Evolutionary conservation across 768 basidiomycete species (phyloP), one percentile per base, ranked within the genome.

Genomic region (Nevesoporus exiguus): DNA sequence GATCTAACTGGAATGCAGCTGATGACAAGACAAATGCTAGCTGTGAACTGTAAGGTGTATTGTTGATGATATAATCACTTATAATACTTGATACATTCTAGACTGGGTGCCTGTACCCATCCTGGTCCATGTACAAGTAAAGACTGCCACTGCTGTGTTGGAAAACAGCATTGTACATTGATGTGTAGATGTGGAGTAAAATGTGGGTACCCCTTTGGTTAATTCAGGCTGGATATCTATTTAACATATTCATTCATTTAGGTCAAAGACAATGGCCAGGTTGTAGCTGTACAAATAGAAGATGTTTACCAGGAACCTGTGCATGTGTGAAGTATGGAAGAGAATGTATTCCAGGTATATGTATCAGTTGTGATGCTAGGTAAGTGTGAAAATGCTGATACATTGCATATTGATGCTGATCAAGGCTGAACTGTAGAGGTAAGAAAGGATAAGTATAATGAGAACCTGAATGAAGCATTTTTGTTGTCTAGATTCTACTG

Each of bases 341-440:
- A 45, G 82, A 84, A 62, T 85, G 83, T 56, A 73, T 79, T 54
- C 82, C 82, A 17, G 80, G 80, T 10, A 49, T 78, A 5, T 85
- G 83, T 61, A 30, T 57, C 0, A 60, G 43, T 1, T 83, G 81
- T 56, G 67, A 76, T 64, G 74, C 78, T 51, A 68, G 74, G 77
- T 76, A 49, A 59, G 69, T 63, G 7, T 34, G 1, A 31, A n/a
- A 22, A 37, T 19, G 5, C 3, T 7, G 14, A 13, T 19, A 9
- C 10, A 8, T 10, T 36, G 3, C 1, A 27, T 3, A 7, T 31
- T 51, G 1, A 21, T 47, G 15, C 31, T 49, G 1, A 54, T 19
- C 46, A 22, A 36, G 7, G 2, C 13, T 50, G n/a, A 3, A 34
- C 50, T 37, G 1, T 27, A 71, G 70, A 62, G 68, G 70, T 64